Evolutionary conservation across 148 eudicot species (phyloP).

Genomic region (Rhododendron vialii): DNA sequence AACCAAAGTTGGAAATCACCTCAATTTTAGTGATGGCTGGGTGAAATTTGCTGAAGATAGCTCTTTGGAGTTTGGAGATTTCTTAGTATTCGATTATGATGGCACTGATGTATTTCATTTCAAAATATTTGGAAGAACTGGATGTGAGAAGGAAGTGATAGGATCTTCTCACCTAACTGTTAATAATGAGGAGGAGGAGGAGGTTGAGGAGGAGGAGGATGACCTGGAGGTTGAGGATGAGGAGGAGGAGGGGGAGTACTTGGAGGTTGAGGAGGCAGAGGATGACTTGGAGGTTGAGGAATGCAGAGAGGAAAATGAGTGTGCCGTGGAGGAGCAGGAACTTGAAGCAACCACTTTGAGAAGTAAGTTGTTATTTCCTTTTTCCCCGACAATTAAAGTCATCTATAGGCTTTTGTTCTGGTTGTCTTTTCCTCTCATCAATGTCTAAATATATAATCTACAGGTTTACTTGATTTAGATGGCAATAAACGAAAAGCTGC

Average conservation of each 20-base stretch:
- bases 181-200: neutral
- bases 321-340: neutral
- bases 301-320: too few relatives aligned
- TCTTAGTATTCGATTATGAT: slow-evolving; percentile 13
- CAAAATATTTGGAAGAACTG: neutral
- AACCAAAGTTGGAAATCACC: neutral
- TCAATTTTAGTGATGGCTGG: slow-evolving; percentile 18
- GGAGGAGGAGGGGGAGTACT: neutral
- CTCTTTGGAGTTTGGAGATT: neutral
- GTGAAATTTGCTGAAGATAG: slow-evolving; percentile 12
- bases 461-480: neutral
- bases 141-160: slow-evolving; percentile 5
- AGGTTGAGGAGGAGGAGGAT: too few relatives aligned
- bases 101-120: slow-evolving; percentile 7
- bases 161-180: neutral
- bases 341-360: neutral
- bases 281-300: too few relatives aligned
- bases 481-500: neutral
- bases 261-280: neutral
- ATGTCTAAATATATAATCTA: neutral
- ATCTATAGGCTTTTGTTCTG: neutral
- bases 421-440: neutral
- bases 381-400: neutral
- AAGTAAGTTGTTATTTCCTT: neutral
- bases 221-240: neutral